Evolutionary conservation across 2,329 filamentous ascomycete genomes (phyloP).

Genomic region (Botrytis byssoidea): DNA sequence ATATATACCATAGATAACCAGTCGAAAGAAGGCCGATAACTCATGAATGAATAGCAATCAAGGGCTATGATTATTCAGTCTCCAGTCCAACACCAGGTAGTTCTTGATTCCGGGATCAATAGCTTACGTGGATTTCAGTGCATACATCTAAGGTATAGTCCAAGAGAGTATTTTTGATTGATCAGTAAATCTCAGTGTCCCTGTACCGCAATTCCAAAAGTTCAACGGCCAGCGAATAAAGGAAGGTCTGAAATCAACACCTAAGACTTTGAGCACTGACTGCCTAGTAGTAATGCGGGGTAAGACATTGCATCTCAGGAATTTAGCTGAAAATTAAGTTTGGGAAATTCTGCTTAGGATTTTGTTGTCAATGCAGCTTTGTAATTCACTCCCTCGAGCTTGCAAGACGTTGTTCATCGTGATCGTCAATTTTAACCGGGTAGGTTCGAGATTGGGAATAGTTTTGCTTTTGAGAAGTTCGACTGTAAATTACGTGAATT

Average conservation of each 20-base stretch:
- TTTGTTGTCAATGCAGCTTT: background rate
- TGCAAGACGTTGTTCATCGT: background rate
- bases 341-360: background rate
- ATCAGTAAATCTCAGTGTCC: background rate
- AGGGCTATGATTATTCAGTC: background rate
- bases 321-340: background rate
- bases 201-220: background rate
- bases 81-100: background rate
- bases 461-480: background rate
- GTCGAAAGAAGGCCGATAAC: background rate
- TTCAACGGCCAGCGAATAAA: background rate
- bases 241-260: background rate
- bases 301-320: background rate
- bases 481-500: background rate
- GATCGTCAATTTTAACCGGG: background rate
- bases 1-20: background rate
- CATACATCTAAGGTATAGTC: background rate
- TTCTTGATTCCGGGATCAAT: background rate
- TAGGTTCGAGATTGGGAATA: background rate
- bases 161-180: background rate
- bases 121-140: background rate
- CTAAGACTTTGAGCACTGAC: background rate
- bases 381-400: background rate
- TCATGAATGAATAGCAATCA: background rate
- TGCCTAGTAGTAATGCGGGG: conserved; percentile 1